Percentiles rank a stretch among this genome's conserved stretches.
Evolutionary conservation across 2,329 filamentous ascomycete species (phyloP).

Genomic region (Cordyceps sp.): DNA sequence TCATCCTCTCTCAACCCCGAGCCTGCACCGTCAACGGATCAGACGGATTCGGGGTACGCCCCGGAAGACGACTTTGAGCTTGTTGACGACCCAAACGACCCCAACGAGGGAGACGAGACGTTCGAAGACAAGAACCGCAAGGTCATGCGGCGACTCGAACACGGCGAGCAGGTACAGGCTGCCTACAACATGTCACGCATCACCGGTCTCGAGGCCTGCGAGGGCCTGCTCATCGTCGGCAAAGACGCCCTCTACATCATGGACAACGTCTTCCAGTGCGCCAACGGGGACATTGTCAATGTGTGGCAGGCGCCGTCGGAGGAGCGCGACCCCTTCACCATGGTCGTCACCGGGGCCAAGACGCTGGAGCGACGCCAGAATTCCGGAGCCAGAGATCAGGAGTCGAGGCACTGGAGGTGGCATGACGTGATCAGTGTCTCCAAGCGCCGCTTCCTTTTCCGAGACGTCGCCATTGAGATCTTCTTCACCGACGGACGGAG

Average conservation of each 20-base stretch:
- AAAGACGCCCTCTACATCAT: conserved; percentile 88
- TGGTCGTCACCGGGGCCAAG: conserved; percentile 65
- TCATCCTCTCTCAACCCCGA: conserved; percentile 8
- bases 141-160: conserved; percentile 84
- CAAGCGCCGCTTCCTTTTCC: conserved; percentile 85
- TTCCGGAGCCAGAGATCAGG: conserved; percentile 46
- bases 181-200: conserved; percentile 94
- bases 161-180: conserved; percentile 79
- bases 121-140: conserved; percentile 98
- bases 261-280: conserved; percentile 89
- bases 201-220: conserved; percentile 80
- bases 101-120: conserved; percentile 53
- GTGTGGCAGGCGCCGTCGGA: conserved; percentile 86
- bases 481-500: conserved; percentile 96
- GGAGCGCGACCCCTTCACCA: conserved; percentile 87
- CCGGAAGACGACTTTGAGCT: conserved; percentile 90
- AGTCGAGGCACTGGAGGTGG: conserved; percentile 86
- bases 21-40: conserved; percentile 7
- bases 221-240: conserved; percentile 83
- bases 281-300: conserved; percentile 91
- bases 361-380: conserved; percentile 43
- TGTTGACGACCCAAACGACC: conserved; percentile 80
- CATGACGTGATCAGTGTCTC: conserved; percentile 87
- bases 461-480: conserved; percentile 89
- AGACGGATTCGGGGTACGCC: conserved; percentile 8